phyloP scores from a whole-genome alignment of 2,329 filamentous ascomycete genomes.

The Plenodomus biglobosus region DNA sequence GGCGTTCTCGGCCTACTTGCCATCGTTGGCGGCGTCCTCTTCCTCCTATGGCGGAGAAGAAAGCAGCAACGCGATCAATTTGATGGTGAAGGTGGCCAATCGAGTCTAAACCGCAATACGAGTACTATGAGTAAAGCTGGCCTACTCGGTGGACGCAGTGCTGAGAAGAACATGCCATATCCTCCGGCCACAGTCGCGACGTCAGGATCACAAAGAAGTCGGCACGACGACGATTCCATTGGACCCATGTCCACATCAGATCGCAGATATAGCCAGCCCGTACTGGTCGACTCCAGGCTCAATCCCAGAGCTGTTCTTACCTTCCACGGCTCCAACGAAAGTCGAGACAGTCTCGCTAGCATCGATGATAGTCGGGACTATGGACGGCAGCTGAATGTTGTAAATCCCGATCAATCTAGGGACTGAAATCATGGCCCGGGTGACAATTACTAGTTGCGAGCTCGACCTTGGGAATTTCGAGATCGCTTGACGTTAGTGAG shows the following conservation, averaged over 20 bases:
- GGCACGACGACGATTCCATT: constrained; percentile 35
- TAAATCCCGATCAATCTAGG: constrained; percentile 35
- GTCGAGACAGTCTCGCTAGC: constrained; percentile 50
- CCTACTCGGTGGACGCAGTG: constrained; percentile 36
- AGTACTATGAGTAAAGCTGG: constrained; percentile 54
- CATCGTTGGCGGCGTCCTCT: constrained; percentile 41
- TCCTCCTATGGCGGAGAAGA: constrained; percentile 45
- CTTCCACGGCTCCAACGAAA: constrained; percentile 47
- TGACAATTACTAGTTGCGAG: background rate
- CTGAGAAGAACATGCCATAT: constrained; percentile 26
- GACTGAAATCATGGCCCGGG: background rate
- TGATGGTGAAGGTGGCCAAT: constrained; percentile 27
- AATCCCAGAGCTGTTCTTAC: constrained; percentile 52
- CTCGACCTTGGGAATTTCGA: constrained; percentile 1
- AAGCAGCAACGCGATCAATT: constrained; percentile 24
- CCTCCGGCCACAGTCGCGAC: constrained; percentile 33
- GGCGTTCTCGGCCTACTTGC: constrained; percentile 42
- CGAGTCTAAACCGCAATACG: constrained; percentile 40
- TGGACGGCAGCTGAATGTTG: constrained; percentile 50
- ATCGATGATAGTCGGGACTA: constrained; percentile 53
- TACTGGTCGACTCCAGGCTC: constrained; percentile 53
- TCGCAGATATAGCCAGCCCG: constrained; percentile 47
- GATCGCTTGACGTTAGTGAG: constrained; percentile 9
- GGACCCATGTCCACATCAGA: constrained; percentile 40
- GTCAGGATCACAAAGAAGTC: constrained; percentile 31